phyloP scores from a whole-genome alignment of 441 rosid genomes.

The Pelargonium fulgidum region DNA sequence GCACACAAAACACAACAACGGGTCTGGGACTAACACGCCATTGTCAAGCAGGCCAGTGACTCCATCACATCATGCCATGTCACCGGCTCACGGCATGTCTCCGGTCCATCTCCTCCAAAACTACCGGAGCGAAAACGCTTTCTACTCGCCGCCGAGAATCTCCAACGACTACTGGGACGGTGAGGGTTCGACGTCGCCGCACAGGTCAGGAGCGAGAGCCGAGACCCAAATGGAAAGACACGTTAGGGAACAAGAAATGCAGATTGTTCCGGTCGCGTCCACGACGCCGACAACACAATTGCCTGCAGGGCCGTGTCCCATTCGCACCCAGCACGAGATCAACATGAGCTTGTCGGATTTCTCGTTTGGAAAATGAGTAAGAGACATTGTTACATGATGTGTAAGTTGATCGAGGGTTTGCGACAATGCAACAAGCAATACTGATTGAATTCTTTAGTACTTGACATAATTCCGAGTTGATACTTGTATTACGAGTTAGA shows the following conservation, averaged over 20 bases:
- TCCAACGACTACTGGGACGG: constrained; percentile 40
- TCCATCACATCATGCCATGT: too few species aligned
- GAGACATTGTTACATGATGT: too few species aligned
- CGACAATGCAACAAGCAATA: too few species aligned
- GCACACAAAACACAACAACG: constrained; percentile 49
- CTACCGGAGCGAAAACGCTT: constrained; percentile 23
- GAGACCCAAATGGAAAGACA: constrained; percentile 6
- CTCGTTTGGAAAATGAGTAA: neutral
- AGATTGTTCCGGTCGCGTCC: neutral
- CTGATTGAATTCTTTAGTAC: too few species aligned
- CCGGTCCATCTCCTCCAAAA: constrained; percentile 68
- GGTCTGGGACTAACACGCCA: constrained; percentile 51
- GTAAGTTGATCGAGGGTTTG: too few species aligned
- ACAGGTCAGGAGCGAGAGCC: constrained; percentile 28
- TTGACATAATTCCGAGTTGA: too few species aligned
- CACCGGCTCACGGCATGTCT: constrained; percentile 59
- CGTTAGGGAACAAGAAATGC: constrained; percentile 18
- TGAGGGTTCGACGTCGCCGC: neutral
- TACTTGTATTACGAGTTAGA: too few species aligned
- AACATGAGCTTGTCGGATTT: constrained; percentile 13
- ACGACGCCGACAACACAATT: constrained; percentile 27
- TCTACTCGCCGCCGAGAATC: constrained; percentile 21
- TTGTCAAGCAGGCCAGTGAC: constrained; percentile 57
- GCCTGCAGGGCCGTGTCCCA: constrained; percentile 34
- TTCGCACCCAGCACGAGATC: constrained; percentile 36